These are phyloP conservation scores for Ettlia oleoabundans DNA, from an alignment of 139 green algal species.

Conservation along the genomic window DNA sequence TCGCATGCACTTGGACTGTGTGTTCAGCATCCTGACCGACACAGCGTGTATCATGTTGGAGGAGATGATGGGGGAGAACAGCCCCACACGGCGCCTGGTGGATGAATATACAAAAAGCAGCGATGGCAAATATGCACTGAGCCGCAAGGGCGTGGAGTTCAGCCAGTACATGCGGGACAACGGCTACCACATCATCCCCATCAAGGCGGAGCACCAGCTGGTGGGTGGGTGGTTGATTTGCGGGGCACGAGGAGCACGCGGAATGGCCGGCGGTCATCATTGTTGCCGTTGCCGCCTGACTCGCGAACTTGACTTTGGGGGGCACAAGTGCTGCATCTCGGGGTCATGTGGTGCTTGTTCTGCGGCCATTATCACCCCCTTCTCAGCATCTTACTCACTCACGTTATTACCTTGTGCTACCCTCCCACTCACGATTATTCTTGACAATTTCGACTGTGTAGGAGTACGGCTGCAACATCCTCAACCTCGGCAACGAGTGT, in stretches of 20 bases:
- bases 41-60: slow-evolving; percentile 90
- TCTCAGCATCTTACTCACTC: slow-evolving; percentile 1
- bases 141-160: slow-evolving; percentile 81
- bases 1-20: slow-evolving; percentile 98
- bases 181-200: slow-evolving; percentile 93
- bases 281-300: too few species aligned
- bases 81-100: slow-evolving; percentile 75
- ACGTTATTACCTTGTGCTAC: slow-evolving; percentile 85
- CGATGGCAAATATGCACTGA: slow-evolving; percentile 14
- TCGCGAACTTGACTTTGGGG: too few species aligned
- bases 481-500: slow-evolving; percentile 86
- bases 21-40: slow-evolving; percentile 89
- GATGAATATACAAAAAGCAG: slow-evolving; percentile 47
- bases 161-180: slow-evolving; percentile 76
- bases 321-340: too few species aligned
- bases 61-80: slow-evolving; percentile 82
- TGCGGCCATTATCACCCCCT: too few species aligned
- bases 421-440: slow-evolving; percentile 52
- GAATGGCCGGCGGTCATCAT: neutral
- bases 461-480: slow-evolving; percentile 90
- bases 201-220: slow-evolving; percentile 87
- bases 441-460: slow-evolving; percentile 6
- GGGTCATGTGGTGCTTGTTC: too few species aligned
- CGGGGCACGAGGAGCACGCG: neutral
- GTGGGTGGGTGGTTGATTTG: slow-evolving; percentile 5